phyloP scores from a whole-genome alignment of 768 basidiomycete species.

The Symmetrospora coprosmae region DNA sequence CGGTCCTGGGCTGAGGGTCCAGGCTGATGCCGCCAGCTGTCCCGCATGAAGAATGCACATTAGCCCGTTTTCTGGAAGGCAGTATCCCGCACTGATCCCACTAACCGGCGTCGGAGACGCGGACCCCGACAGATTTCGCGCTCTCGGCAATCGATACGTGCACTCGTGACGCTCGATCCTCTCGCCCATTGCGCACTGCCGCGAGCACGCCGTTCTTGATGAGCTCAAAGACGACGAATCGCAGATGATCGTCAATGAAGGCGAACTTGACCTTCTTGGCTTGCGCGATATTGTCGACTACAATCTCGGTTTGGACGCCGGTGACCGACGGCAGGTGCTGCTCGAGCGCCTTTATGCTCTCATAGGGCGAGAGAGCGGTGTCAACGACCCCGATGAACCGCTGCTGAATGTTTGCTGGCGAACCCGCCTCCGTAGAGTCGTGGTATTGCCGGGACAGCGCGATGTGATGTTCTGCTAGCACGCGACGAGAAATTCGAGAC shows the following conservation, averaged over 20 bases:
- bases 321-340: slow-evolving; percentile 48
- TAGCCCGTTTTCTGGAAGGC: background rate
- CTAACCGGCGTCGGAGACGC: slow-evolving; percentile 79
- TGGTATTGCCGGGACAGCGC: slow-evolving; percentile 54
- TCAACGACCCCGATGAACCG: slow-evolving; percentile 13
- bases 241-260: slow-evolving; percentile 69
- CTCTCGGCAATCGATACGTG: slow-evolving; percentile 61
- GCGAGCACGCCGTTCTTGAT: slow-evolving; percentile 49
- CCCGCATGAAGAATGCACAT: background rate
- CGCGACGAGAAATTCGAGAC: slow-evolving; percentile 74
- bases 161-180: slow-evolving; percentile 37
- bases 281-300: background rate
- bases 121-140: slow-evolving; percentile 57
- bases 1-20: slow-evolving; percentile 58
- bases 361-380: background rate
- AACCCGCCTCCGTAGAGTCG: slow-evolving; percentile 7
- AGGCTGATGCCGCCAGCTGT: slow-evolving; percentile 26
- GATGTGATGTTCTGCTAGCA: slow-evolving; percentile 77
- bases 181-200: slow-evolving; percentile 40
- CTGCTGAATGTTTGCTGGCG: background rate
- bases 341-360: slow-evolving; percentile 18
- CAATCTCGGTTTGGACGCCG: slow-evolving; percentile 43
- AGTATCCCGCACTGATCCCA: background rate
- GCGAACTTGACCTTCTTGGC: slow-evolving; percentile 56
- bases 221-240: slow-evolving; percentile 74